Evolutionary conservation across 2,329 filamentous ascomycete species (phyloP), one percentile per base, ranked within the genome.

Genomic region (Calonectria honghensis): DNA sequence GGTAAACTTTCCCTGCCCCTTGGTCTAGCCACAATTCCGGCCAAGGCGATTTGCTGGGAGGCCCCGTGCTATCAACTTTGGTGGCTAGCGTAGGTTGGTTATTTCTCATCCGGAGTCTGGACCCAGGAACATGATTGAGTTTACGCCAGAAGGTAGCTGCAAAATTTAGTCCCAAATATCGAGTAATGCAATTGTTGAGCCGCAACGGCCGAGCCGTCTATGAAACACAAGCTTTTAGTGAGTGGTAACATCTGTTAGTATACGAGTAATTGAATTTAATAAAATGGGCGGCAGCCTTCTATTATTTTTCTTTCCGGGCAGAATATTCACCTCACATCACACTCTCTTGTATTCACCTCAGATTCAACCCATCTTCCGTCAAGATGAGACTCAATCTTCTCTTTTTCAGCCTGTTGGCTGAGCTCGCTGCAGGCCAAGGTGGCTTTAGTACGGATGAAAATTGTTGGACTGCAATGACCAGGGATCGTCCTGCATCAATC

Each of bases 391-490:
- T 41, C 4, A 41, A 63, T 11, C 35, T 5, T 63, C 3, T 63
- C 24, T 14, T 41, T 41, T 11, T 63, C 35, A 10, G 4, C 35
- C 31, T 16, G 6, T 14, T 39, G 35, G 57, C 35, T 4, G 57
- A 24, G 14, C 32, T 63, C 11, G 57, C 13, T 3, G 24, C 35
- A 7, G 24, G 35, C 6, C 35, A 63, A 29, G 3, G 4, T 6
- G 18, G 3, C 9, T 1, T 41, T 16, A 63, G 57, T 10, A 63
- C 35, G 24, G 57, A 63, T 11, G 14, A 37, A n/a, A 63, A 63
- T 10, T 63, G 57, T 18, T 63, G 57, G 57, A 63, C 57, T 18
- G 35, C 57, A 37, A 63, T 63, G 57, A 63, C 57, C 0, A 63
- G 18, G 6, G 35, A 63, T 6, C n/a, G 14, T 20, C 57, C 57